phyloP scores from a whole-genome alignment of 1,284 basidiomycete species.

The Cystobasidium sp. region DNA sequence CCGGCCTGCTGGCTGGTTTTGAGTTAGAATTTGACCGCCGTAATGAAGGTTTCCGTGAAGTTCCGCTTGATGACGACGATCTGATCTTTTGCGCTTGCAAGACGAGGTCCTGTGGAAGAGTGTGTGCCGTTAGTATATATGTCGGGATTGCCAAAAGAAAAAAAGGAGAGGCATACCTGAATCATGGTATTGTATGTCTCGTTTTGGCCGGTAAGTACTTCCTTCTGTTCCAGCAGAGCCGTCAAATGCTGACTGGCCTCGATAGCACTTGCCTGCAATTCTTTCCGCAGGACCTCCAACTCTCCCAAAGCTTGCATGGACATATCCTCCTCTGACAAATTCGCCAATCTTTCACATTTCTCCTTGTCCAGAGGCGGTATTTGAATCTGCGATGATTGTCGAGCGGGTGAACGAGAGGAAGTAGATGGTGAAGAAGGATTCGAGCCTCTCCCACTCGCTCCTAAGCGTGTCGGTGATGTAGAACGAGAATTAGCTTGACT shows the following conservation, averaged over 20 bases:
- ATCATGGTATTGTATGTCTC: conserved; percentile 44
- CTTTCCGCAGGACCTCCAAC: conserved; percentile 23
- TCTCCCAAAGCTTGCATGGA: conserved; percentile 18
- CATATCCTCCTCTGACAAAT: conserved; percentile 26
- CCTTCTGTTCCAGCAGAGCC: conserved; percentile 37
- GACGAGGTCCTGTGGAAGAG: conserved; percentile 32
- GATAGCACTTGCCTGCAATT: conserved; percentile 33
- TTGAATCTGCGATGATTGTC: not conserved
- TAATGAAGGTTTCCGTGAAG: conserved; percentile 22
- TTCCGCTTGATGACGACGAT: conserved; percentile 4
- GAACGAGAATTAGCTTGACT: conserved; percentile 25
- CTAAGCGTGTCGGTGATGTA: conserved; percentile 10
- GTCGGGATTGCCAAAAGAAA: not conserved
- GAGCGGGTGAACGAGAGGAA: conserved; percentile 11
- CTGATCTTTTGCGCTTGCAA: conserved; percentile 35
- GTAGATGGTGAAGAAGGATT: conserved; percentile 15
- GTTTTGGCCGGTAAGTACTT: conserved; percentile 34
- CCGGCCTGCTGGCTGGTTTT: conserved; percentile 32
- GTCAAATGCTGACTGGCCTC: conserved; percentile 35
- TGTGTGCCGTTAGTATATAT: not conserved
- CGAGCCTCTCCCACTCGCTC: not conserved
- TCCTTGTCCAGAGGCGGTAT: conserved; percentile 35
- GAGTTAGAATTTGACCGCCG: conserved; percentile 16
- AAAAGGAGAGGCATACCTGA: conserved; percentile 15
- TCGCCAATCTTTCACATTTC: conserved; percentile 3